Base-by-base conservation (phyloP, 306 rosid genomes). In the Rosa rugosa region DNA sequence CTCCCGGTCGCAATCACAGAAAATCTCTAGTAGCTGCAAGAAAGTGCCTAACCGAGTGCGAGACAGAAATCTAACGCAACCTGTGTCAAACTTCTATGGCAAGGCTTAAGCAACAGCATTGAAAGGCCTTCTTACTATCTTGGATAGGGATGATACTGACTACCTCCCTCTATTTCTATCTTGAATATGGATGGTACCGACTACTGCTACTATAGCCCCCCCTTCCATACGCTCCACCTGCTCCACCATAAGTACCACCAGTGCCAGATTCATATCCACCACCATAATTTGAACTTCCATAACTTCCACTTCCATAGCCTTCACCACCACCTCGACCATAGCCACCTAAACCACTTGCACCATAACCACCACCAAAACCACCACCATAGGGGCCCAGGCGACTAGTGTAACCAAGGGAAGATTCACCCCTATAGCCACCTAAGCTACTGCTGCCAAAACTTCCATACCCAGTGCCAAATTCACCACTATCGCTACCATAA, bases 201-300 rank as follows among this genome's bases (percentile, higher is more conserved):
- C 91, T 86, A 88, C 77, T 84, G 86, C 91, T 87, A 88, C 83
- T 85, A 88, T 88, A 84, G 81, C 88, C 91, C 83, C 91, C 91
- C 79, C 91, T 87, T 75, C 91, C 91, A 84, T 88, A 85, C 25
- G 83, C 73, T 67, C 89, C 91, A 79, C 89, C 85, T 36, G 89
- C 86, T 77, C 91, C 91, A 34, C 86, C 91, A 79, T 88, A 88
- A 77, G 86, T 80, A 83, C 86, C 70, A 66, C 91, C 89, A 47
- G 89, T 83, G 60, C 85, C 88, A 12, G 91, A 83, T 42, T 86
- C 91, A 79, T 85, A 86, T 70, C 89, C 89, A 46, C 87, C 87
- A 83, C 87, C 87, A 79, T 85, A 88, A 75, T 83, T 83, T 69
- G 89, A 85, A 81, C 83, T 53, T 46, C 87, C 91, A 60, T 85